Evolutionary conservation across 2,329 filamentous ascomycete species (phyloP).

Genomic region (Polychaeton citri): DNA sequence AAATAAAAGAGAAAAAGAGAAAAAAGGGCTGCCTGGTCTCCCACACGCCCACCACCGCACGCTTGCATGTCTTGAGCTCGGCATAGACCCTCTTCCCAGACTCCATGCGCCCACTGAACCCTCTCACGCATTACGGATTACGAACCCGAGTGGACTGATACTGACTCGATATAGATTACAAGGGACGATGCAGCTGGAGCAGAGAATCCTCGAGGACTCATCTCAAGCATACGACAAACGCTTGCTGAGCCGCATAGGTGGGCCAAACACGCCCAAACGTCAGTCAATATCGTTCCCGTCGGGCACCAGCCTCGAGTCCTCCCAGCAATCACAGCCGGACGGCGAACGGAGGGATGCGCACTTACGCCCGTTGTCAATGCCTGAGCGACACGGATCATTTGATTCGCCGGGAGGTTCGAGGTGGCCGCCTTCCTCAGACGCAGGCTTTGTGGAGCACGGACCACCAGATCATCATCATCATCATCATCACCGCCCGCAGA

Average conservation of each 20-base stretch:
- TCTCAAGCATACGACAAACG: conserved; percentile 52
- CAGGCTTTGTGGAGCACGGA: conserved; percentile 30
- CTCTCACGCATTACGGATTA: too few species aligned
- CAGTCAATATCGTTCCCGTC: conserved; percentile 17
- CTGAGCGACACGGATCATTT: conserved; percentile 27
- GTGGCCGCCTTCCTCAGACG: conserved; percentile 29
- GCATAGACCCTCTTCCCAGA: too few species aligned
- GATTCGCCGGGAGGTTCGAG: conserved; percentile 25
- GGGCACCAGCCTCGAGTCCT: conserved; percentile 14
- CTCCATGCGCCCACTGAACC: too few species aligned
- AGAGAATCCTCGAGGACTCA: conserved; percentile 43
- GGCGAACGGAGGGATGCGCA: conserved; percentile 29
- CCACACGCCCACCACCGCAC: too few species aligned
- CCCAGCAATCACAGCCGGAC: conserved; percentile 23
- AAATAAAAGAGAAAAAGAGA: too few species aligned
- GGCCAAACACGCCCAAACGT: conserved; percentile 42
- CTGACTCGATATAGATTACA: conserved; percentile 33
- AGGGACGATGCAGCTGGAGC: conserved; percentile 46
- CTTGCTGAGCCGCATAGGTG: conserved; percentile 48
- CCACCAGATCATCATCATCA: conserved; percentile 11
- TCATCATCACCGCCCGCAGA: too few species aligned
- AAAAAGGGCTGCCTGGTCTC: too few species aligned
- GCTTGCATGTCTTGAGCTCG: too few species aligned
- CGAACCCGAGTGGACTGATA: conserved; percentile 5
- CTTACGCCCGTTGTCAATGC: conserved; percentile 32